Percentiles rank a stretch among this genome's conserved stretches.
These are phyloP conservation scores for thale cress (Arabidopsis thaliana) DNA, from an alignment of 345 rosid genomes.

Conservation along the genomic window DNA sequence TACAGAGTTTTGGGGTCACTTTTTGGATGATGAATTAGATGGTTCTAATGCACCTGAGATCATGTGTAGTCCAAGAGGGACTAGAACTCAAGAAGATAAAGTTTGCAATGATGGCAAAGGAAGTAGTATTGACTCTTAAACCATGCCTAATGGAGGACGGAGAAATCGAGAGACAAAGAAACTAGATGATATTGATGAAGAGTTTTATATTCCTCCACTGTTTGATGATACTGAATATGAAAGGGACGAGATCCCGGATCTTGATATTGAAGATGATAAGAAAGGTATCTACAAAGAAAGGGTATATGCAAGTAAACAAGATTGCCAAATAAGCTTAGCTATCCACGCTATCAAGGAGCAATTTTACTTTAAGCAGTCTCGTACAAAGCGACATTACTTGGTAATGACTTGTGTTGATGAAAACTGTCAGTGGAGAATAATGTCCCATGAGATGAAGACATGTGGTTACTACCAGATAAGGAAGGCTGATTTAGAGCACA, in stretches of 20 bases:
- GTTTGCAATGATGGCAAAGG: too few relatives aligned
- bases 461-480: neutral
- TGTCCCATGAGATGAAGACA: rapidly evolving
- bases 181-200: neutral
- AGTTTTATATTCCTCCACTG: neutral
- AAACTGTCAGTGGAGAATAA: neutral
- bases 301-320: neutral
- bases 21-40: too few relatives aligned
- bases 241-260: neutral
- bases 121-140: too few relatives aligned
- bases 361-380: neutral
- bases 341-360: neutral
- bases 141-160: too few relatives aligned
- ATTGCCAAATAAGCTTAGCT: neutral
- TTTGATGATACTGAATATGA: neutral
- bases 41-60: too few relatives aligned
- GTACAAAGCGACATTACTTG: neutral
- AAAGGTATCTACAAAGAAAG: neutral
- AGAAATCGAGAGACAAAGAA: neutral
- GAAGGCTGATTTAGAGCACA: neutral
- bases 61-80: too few relatives aligned
- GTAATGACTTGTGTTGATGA: rapidly evolving
- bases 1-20: too few relatives aligned
- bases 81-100: too few relatives aligned
- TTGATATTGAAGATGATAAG: neutral